phyloP scores from a whole-genome alignment of 2,329 filamentous ascomycete species.

The Beauveria pseudobassiana region DNA sequence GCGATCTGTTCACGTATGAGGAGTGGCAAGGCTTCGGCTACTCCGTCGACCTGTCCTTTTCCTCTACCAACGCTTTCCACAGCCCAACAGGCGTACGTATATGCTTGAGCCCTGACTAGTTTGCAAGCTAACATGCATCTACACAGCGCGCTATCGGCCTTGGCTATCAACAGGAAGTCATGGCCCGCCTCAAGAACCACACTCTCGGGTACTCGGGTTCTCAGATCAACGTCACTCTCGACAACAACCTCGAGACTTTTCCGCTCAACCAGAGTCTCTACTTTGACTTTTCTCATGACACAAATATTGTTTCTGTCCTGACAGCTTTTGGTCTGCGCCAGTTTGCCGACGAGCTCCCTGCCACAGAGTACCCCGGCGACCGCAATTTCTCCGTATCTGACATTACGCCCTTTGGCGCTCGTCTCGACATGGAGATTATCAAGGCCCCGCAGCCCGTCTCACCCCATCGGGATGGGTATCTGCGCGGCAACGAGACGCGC shows the following conservation, averaged over 20 bases:
- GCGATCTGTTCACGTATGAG: conserved; percentile 64
- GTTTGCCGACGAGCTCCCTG: conserved; percentile 53
- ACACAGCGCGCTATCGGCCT: conserved; percentile 59
- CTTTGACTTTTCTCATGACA: conserved; percentile 73
- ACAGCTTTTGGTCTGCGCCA: conserved; percentile 67
- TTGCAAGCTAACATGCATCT: not conserved
- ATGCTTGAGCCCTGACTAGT: not conserved
- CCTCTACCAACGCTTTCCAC: conserved; percentile 53
- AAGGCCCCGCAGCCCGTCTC: conserved; percentile 55
- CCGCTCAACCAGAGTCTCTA: conserved; percentile 67
- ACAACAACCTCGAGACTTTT: conserved; percentile 61
- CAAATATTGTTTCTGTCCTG: conserved; percentile 62
- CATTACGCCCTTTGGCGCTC: conserved; percentile 63
- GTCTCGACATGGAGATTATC: conserved; percentile 69
- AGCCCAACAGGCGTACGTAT: conserved; percentile 51
- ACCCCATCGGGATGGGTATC: conserved; percentile 46
- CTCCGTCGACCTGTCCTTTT: conserved; percentile 58
- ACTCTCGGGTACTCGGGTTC: conserved; percentile 50
- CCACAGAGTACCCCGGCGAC: conserved; percentile 44
- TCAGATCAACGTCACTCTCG: conserved; percentile 62
- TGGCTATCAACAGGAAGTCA: conserved; percentile 64
- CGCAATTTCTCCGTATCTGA: conserved; percentile 60
- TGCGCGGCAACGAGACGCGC: conserved; percentile 46
- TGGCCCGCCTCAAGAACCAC: conserved; percentile 63
- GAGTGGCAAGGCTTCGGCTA: conserved; percentile 72